Conservation (phyloP, 148 eudicot species). For the Talinum fruticosum region DNA sequence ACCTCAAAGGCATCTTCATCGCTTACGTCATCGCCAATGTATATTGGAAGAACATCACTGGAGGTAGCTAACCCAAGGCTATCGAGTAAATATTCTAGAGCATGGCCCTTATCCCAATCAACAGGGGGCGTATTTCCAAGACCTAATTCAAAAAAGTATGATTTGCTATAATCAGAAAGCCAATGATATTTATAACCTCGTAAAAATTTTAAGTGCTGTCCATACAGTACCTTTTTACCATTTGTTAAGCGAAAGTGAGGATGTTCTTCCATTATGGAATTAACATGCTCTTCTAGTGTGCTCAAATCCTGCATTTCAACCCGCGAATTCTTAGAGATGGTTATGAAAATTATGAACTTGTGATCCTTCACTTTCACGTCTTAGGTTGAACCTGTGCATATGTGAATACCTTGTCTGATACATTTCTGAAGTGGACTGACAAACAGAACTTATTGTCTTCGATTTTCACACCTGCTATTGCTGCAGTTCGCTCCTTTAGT, state of each 20-base stretch:
- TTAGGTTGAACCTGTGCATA: background rate
- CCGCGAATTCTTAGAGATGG: background rate
- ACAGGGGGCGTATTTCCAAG: constrained; percentile 56
- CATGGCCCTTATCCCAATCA: constrained; percentile 69
- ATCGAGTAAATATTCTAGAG: constrained; percentile 55
- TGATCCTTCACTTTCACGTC: background rate
- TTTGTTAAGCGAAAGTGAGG: constrained; percentile 43
- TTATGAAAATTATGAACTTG: background rate
- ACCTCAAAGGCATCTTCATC: constrained; percentile 85
- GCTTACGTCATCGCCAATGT: constrained; percentile 67
- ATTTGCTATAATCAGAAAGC: too few species aligned
- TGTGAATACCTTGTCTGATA: constrained; percentile 41
- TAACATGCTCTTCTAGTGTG: constrained; percentile 38
- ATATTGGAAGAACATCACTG: constrained; percentile 53
- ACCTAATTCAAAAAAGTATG: constrained; percentile 32
- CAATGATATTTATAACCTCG: background rate
- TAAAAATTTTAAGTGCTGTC: background rate
- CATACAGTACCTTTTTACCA: constrained; percentile 49
- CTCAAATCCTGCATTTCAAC: constrained; percentile 34
- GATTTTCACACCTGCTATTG: constrained; percentile 42
- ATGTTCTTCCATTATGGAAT: constrained; percentile 31
- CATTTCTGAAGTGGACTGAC: constrained; percentile 59
- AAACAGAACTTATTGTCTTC: constrained; percentile 64
- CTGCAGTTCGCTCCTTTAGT: constrained; percentile 41
- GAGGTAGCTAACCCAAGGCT: constrained; percentile 40